Conservation (phyloP, 768 basidiomycete genomes). For the Omphalotus guepiniiformis region DNA sequence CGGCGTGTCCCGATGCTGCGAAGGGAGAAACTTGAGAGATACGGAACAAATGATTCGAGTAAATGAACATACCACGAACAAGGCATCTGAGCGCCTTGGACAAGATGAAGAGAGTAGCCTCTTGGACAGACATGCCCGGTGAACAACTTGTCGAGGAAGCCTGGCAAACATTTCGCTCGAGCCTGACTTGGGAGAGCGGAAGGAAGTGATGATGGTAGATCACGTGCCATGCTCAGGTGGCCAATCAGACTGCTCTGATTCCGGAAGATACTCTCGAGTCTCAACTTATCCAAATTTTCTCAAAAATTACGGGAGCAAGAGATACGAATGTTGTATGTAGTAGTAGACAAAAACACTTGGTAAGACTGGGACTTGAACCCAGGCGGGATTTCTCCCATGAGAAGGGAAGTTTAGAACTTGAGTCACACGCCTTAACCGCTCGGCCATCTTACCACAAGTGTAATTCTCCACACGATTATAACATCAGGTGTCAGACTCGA, state of each 20-base stretch:
- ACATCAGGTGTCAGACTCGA: no score
- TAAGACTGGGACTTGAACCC: slow-evolving; percentile 27
- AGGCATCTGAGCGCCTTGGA: slow-evolving; percentile 67
- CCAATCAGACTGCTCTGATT: no score
- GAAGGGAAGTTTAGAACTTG: slow-evolving; percentile 24
- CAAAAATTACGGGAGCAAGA: no score
- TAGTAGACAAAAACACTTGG: no score
- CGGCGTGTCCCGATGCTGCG: slow-evolving; percentile 88
- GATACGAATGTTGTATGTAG: no score
- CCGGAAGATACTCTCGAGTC: no score
- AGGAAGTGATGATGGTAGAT: no score
- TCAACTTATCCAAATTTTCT: no score
- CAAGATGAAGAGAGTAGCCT: slow-evolving; percentile 40
- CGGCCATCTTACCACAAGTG: slow-evolving; percentile 43
- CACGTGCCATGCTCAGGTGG: no score
- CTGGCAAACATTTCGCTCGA: slow-evolving; percentile 27
- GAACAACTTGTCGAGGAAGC: slow-evolving; percentile 28
- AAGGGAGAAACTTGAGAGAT: slow-evolving; percentile 14
- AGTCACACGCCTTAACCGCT: slow-evolving; percentile 47
- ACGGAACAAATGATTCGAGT: slow-evolving; percentile 2
- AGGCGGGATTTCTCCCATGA: slow-evolving; percentile 26
- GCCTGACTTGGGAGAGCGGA: no score
- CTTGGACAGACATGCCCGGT: slow-evolving; percentile 18
- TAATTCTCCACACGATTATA: no score
- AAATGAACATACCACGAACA: slow-evolving; percentile 70